phyloP scores from a whole-genome alignment of 371 early-diverging fungal genomes.

The Sporodiniella umbellata region DNA sequence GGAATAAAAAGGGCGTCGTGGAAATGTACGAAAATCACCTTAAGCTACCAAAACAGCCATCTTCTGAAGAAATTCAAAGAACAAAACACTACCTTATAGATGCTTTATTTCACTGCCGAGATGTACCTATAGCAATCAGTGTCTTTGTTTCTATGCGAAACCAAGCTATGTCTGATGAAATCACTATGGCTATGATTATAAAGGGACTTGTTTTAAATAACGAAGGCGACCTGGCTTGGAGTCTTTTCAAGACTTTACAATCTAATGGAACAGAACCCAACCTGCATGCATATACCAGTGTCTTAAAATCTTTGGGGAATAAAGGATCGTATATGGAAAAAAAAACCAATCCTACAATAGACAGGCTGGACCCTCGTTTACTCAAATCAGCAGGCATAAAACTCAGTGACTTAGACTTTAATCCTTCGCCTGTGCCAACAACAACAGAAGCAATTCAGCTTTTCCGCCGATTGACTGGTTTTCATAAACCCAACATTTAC shows the following conservation, averaged over 20 bases:
- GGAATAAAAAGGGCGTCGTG: conserved; percentile 16
- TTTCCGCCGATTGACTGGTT: conserved; percentile 38
- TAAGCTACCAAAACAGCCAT: not conserved
- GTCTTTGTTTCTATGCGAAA: conserved; percentile 34
- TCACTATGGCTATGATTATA: conserved; percentile 42
- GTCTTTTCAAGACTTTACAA: conserved; percentile 31
- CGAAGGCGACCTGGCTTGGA: conserved; percentile 35
- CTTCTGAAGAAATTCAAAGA: not conserved
- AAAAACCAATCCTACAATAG: not conserved
- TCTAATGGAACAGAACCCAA: conserved; percentile 28
- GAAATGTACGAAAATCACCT: not conserved
- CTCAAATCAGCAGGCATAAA: conserved; percentile 20
- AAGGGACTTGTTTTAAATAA: conserved; percentile 37
- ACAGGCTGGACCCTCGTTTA: conserved; percentile 9
- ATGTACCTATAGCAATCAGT: conserved; percentile 34
- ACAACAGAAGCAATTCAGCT: conserved; percentile 29
- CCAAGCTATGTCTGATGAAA: conserved; percentile 31
- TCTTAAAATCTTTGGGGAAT: conserved; percentile 22
- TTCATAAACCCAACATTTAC: conserved; percentile 37
- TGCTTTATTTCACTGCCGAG: conserved; percentile 42
- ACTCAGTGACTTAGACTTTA: conserved; percentile 4
- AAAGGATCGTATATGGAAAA: conserved; percentile 8
- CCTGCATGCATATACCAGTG: conserved; percentile 30
- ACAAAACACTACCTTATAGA: conserved; percentile 28
- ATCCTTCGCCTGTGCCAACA: conserved; percentile 7